A percentile compares a stretch with the other conserved stretches of the same genome.
phyloP scores from a whole-genome alignment of 768 basidiomycete species.

The Coprinellus aureogranulatus region DNA sequence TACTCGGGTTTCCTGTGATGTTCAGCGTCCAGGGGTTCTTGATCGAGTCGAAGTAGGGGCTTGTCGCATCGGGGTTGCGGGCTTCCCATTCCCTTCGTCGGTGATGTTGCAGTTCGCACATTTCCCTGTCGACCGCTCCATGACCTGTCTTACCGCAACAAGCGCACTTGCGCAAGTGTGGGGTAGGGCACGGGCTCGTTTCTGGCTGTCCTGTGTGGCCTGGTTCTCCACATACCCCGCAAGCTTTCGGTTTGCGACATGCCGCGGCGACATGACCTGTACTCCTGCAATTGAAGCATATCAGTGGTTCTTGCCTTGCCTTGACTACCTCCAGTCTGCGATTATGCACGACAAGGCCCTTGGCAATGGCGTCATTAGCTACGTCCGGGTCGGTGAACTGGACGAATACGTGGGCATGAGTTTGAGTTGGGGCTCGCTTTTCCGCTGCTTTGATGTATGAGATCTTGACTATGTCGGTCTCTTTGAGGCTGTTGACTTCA shows the following conservation, averaged over 20 bases:
- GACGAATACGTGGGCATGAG: slow-evolving; percentile 11
- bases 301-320: slow-evolving; percentile 13
- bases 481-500: background rate
- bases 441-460: background rate
- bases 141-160: no score
- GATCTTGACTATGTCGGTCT: background rate
- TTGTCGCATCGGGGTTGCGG: no score
- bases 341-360: slow-evolving; percentile 8
- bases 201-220: no score
- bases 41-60: no score
- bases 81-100: no score
- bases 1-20: no score
- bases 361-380: slow-evolving; percentile 13
- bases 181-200: no score
- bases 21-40: no score
- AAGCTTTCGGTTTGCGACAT: slow-evolving; percentile 9
- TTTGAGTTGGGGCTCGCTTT: background rate
- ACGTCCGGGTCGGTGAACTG: slow-evolving; percentile 6
- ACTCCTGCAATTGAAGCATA: slow-evolving; percentile 22
- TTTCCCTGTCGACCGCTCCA: no score
- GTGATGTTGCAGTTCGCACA: no score
- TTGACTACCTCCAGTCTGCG: slow-evolving; percentile 6
- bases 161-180: no score
- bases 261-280: slow-evolving; percentile 15
- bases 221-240: slow-evolving; percentile 10